Evolutionary conservation across 768 basidiomycete species (phyloP).

Genomic region (Rubroboletus pulcherrimus): DNA sequence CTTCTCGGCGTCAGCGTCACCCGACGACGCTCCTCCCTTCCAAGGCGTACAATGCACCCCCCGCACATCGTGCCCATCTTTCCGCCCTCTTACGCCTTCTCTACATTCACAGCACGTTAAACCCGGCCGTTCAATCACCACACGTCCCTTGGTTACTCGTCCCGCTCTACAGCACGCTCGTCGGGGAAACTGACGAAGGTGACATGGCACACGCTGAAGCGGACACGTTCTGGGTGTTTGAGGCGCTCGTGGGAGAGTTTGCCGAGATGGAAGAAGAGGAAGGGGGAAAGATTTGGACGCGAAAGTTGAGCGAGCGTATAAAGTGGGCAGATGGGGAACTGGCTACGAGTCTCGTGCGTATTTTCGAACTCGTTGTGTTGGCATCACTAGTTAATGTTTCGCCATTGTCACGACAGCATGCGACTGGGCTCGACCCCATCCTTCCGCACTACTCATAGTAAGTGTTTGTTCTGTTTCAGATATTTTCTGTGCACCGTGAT

Average conservation of each 20-base stretch:
- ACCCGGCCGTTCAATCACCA: constrained; percentile 67
- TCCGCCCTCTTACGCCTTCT: constrained; percentile 66
- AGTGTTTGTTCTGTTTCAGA: constrained; percentile 24
- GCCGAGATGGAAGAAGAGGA: constrained; percentile 71
- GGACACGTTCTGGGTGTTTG: constrained; percentile 81
- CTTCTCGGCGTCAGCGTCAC: constrained; percentile 23
- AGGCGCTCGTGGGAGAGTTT: constrained; percentile 69
- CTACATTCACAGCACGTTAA: constrained; percentile 66
- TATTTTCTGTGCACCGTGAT: background rate
- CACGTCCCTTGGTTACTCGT: constrained; percentile 68
- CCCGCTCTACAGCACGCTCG: constrained; percentile 60
- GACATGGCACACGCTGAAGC: constrained; percentile 70
- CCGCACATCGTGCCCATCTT: constrained; percentile 55
- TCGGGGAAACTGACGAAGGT: constrained; percentile 56
- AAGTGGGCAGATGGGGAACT: constrained; percentile 64
- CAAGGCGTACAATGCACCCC: constrained; percentile 40
- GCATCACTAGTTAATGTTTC: background rate
- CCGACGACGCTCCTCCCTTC: constrained; percentile 48
- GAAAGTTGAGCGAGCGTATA: constrained; percentile 55
- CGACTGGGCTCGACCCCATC: constrained; percentile 63
- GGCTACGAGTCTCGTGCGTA: constrained; percentile 50
- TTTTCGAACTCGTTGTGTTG: background rate
- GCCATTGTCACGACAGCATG: constrained; percentile 38
- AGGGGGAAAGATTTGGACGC: constrained; percentile 58
- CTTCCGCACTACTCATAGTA: constrained; percentile 81